phyloP scores from a whole-genome alignment of 768 basidiomycete species.

The Russula emetica region DNA sequence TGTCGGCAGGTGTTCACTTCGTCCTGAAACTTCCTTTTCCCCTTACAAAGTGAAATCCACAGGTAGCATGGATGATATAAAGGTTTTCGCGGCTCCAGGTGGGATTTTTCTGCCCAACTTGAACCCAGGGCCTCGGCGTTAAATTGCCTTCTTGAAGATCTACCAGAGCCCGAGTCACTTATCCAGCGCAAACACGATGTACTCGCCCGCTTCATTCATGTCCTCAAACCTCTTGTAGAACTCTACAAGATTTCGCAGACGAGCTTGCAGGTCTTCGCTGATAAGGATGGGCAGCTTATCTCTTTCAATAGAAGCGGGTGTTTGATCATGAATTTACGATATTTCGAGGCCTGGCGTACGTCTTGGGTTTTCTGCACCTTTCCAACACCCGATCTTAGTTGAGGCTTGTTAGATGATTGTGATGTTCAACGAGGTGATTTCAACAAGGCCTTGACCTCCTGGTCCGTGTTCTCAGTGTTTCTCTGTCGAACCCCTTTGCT shows the following conservation, averaged over 20 bases:
- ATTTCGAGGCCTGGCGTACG: conserved; percentile 83
- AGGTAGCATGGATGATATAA: conserved; percentile 12
- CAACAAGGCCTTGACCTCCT: conserved; percentile 71
- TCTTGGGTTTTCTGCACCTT: conserved; percentile 22
- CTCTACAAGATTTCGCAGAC: conserved; percentile 71
- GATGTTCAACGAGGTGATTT: conserved; percentile 53
- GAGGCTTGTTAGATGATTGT: conserved; percentile 53
- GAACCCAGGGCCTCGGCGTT: neutral
- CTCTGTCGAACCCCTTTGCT: neutral
- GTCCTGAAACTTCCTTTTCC: neutral
- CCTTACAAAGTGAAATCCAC: neutral
- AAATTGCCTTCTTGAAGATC: conserved; percentile 42
- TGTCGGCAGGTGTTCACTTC: conserved; percentile 45
- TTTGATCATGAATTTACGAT: conserved; percentile 83
- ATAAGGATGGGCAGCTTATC: conserved; percentile 71
- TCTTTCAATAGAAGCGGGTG: conserved; percentile 91
- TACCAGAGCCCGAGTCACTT: conserved; percentile 47
- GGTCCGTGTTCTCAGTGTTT: conserved; percentile 41
- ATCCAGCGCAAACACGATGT: conserved; percentile 51
- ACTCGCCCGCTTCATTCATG: conserved; percentile 68
- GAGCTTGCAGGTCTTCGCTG: conserved; percentile 84
- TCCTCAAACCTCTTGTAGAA: conserved; percentile 60
- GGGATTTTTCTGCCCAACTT: neutral
- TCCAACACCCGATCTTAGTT: neutral
- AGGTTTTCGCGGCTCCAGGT: conserved; percentile 17